These are phyloP conservation scores for Pneumocystis canis DNA, from an alignment of 1,139 yeast species.

Conservation along the genomic window DNA sequence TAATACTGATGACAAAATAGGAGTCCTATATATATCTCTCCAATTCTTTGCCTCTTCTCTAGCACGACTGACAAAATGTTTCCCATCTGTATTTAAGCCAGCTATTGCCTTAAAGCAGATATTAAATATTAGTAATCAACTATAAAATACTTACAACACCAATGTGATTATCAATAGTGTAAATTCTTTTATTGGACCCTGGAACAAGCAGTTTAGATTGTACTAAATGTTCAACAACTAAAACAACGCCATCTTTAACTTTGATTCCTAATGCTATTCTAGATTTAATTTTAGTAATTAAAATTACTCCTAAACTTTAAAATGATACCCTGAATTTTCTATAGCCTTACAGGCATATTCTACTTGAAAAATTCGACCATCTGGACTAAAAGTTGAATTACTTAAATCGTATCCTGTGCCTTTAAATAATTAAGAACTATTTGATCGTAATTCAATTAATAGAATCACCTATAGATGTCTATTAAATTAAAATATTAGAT, in stretches of 20 bases:
- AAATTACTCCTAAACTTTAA: not conserved
- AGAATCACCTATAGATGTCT: conserved; percentile 29
- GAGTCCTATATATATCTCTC: conserved; percentile 60
- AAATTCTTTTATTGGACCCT: conserved; percentile 75
- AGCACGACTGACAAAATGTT: conserved; percentile 81
- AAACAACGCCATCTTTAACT: conserved; percentile 80
- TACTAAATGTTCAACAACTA: conserved; percentile 90
- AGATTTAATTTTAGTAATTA: conserved; percentile 37
- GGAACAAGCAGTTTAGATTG: conserved; percentile 80
- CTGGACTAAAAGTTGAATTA: conserved; percentile 72
- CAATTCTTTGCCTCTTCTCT: conserved; percentile 81
- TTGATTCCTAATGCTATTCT: conserved; percentile 66
- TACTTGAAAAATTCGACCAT: conserved; percentile 96
- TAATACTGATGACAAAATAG: conserved; percentile 57
- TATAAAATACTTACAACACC: conserved; percentile 48
- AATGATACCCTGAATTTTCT: conserved; percentile 49
- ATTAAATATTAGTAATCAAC: not conserved
- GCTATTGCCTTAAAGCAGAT: conserved; percentile 39
- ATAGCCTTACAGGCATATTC: conserved; percentile 97
- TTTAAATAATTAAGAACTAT: conserved; percentile 49
- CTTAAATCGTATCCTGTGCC: conserved; percentile 97
- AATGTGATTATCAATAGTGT: conserved; percentile 80
- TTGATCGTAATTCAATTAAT: not conserved
- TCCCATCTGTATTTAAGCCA: conserved; percentile 91
- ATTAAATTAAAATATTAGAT: conserved; percentile 24